These are phyloP conservation scores for Hirsutella thompsonii DNA, from an alignment of 2,329 filamentous ascomycete genomes.

Conservation along the genomic window DNA sequence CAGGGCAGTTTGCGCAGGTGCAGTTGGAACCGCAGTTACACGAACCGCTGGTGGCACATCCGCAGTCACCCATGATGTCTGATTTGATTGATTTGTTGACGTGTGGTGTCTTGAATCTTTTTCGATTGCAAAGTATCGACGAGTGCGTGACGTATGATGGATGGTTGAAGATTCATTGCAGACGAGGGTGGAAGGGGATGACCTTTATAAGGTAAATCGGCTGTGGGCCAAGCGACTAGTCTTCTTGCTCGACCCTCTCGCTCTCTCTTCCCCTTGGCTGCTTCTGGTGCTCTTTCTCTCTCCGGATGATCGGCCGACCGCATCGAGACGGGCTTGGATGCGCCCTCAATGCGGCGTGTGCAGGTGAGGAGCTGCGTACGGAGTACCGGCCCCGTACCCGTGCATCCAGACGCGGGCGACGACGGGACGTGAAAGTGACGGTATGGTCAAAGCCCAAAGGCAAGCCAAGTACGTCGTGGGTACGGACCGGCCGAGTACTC, in stretches of 20 bases:
- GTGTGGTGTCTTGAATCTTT: not conserved
- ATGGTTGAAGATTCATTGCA: too few relatives aligned
- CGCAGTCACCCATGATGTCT: constrained; percentile 28
- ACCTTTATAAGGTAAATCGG: too few relatives aligned
- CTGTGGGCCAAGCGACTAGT: too few relatives aligned
- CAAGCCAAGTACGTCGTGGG: not conserved
- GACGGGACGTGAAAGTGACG: not conserved
- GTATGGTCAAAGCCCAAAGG: too few relatives aligned
- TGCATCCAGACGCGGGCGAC: not conserved
- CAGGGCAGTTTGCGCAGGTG: constrained; percentile 29
- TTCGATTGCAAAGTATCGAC: constrained; percentile 1
- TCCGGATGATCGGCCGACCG: too few relatives aligned
- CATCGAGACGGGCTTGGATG: too few relatives aligned
- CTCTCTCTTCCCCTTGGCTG: not conserved
- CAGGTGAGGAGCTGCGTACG: not conserved
- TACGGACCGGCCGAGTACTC: not conserved
- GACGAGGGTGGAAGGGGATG: too few relatives aligned
- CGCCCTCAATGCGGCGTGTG: not conserved
- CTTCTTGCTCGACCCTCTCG: too few relatives aligned
- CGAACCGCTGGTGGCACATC: constrained; percentile 25
- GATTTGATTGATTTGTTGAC: not conserved
- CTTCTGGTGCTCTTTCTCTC: constrained; percentile 1
- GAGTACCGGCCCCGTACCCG: not conserved
- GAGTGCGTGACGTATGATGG: not conserved
- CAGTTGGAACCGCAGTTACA: constrained; percentile 28